phyloP scores from a whole-genome alignment of 2,329 filamentous ascomycete genomes.

The Davidsoniella virescens region DNA sequence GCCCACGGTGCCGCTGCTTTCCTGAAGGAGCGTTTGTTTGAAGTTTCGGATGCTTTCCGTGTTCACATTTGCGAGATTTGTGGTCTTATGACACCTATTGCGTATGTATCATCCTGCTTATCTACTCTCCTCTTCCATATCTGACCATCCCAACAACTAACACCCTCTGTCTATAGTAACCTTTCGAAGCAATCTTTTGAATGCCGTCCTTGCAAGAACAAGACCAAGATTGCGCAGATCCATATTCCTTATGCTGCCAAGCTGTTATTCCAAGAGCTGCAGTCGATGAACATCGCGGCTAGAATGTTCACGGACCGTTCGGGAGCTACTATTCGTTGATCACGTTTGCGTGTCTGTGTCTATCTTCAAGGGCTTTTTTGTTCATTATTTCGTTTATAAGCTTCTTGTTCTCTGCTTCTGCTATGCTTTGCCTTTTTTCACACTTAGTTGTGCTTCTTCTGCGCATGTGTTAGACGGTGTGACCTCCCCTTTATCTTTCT shows the following conservation, averaged over 20 bases:
- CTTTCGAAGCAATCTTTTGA: conserved; percentile 92
- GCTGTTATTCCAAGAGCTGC: conserved; percentile 92
- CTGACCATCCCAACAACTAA: not conserved
- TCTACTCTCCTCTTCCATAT: conserved; percentile 4
- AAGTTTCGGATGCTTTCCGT: conserved; percentile 93
- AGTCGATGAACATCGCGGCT: conserved; percentile 95
- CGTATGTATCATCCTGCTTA: conserved; percentile 46
- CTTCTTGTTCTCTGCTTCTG: conserved; percentile 1
- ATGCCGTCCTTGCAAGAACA: conserved; percentile 96
- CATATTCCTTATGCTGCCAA: conserved; percentile 97
- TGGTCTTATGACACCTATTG: conserved; percentile 96
- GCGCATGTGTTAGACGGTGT: not conserved
- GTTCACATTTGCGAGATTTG: conserved; percentile 98
- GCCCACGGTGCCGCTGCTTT: conserved; percentile 96
- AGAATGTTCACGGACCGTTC: conserved; percentile 89
- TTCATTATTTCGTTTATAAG: not conserved
- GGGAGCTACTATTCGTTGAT: conserved; percentile 51
- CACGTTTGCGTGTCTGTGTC: not conserved
- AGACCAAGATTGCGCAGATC: conserved; percentile 94
- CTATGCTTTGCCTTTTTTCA: not conserved
- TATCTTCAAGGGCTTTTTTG: not conserved
- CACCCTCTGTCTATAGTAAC: conserved; percentile 41
- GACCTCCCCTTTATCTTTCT: too few species aligned
- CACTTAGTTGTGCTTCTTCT: not conserved
- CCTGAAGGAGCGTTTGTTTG: conserved; percentile 91